Evolutionary conservation across 192 early-diverging fungal genomes (phyloP).

Genomic region (Dissophora globulifera): DNA sequence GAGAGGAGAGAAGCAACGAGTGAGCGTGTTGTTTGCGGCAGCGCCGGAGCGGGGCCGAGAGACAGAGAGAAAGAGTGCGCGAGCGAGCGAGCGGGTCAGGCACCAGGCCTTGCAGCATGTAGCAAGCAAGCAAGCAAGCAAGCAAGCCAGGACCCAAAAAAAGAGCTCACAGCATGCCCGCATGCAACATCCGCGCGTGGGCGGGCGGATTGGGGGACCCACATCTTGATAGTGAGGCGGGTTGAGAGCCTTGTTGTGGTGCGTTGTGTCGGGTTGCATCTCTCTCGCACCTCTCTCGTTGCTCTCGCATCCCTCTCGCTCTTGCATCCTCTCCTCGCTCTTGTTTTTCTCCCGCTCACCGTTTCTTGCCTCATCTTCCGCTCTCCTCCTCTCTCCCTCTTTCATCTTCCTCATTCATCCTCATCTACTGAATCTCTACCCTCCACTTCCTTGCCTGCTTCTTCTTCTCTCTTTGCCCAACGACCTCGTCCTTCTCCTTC

Average conservation of each 20-base stretch:
- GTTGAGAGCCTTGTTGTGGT: conserved; percentile 19
- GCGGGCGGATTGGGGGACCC: conserved; percentile 1
- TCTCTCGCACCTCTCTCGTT: conserved; percentile 4
- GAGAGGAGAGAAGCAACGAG: no score
- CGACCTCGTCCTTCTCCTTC: neutral
- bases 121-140: no score
- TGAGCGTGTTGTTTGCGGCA: neutral
- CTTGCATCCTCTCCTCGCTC: no score
- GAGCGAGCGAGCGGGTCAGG: neutral
- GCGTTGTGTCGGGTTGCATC: no score
- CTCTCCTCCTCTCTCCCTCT: no score
- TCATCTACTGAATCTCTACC: neutral
- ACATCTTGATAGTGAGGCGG: conserved; percentile 7
- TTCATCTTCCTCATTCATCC: no score
- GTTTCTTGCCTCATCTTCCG: no score
- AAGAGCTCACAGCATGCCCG: neutral
- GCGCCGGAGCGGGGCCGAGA: neutral
- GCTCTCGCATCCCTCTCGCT: no score
- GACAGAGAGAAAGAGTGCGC: neutral
- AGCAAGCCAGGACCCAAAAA: neutral
- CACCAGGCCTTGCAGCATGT: no score
- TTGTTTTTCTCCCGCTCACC: no score
- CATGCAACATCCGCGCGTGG: neutral
- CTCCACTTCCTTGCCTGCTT: neutral
- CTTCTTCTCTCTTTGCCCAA: neutral